Evolutionary conservation across 129 eudicot species (phyloP).

Genomic region (Helichrysum umbraculigerum): DNA sequence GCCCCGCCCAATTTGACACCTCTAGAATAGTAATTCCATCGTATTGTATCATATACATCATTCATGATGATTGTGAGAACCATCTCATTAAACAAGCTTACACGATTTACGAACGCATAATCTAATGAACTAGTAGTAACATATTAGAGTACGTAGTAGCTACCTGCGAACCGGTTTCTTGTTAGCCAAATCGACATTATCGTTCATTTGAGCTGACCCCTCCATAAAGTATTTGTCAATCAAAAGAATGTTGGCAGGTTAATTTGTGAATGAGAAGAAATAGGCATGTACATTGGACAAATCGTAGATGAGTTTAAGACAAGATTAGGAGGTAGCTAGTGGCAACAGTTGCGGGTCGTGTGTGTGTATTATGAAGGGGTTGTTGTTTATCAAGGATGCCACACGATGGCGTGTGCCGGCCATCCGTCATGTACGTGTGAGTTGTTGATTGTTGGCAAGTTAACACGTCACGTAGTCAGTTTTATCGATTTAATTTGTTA

Average conservation of each 20-base stretch:
- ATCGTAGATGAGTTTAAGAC: constrained; percentile 21
- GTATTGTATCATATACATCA: too few relatives aligned
- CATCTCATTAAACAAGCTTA: not conserved
- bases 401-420: constrained; percentile 46
- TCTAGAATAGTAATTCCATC: not conserved
- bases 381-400: constrained; percentile 23
- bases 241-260: not conserved
- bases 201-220: constrained; percentile 8
- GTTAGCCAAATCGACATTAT: constrained; percentile 11
- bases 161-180: constrained; percentile 36
- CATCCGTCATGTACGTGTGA: constrained; percentile 16
- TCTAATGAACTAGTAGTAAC: not conserved
- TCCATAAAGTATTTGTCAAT: not conserved
- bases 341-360: constrained; percentile 16
- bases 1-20: too few relatives aligned
- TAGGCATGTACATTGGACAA: not conserved
- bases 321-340: not conserved
- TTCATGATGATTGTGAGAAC: not conserved
- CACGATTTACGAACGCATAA: not conserved
- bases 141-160: not conserved
- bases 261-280: constrained; percentile 7
- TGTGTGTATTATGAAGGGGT: constrained; percentile 17
- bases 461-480: constrained; percentile 38
- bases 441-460: not conserved
- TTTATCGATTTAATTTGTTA: too few relatives aligned